Evolutionary conservation across 1,284 basidiomycete species (phyloP).

Genomic region (Ganoderma leucocontextum): DNA sequence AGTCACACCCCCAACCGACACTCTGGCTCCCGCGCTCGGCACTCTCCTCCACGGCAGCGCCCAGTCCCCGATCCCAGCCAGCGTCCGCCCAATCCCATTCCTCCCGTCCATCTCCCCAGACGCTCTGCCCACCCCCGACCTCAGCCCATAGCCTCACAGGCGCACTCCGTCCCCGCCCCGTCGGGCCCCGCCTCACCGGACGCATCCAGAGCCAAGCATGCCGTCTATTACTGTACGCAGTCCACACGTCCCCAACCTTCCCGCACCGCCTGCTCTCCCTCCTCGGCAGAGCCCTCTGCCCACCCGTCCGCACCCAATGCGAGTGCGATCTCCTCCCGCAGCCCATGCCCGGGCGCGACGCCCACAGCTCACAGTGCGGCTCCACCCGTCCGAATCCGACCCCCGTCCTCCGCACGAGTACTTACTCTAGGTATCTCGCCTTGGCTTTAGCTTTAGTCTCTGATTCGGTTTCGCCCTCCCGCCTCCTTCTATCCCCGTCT

Average conservation of each 20-base stretch:
- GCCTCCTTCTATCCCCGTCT: neutral
- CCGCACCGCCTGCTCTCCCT: constrained; percentile 6
- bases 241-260: constrained; percentile 4
- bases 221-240: constrained; percentile 5
- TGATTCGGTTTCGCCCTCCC: neutral
- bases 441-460: neutral
- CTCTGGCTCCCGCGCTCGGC: constrained; percentile 9
- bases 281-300: constrained; percentile 4
- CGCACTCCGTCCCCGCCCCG: neutral
- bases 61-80: constrained; percentile 15
- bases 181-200: neutral
- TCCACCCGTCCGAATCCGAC: neutral
- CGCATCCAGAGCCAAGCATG: neutral
- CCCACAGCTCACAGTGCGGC: neutral
- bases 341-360: neutral
- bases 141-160: neutral
- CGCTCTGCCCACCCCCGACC: neutral
- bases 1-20: neutral
- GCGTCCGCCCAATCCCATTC: neutral
- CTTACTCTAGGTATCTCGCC: neutral
- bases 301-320: constrained; percentile 1
- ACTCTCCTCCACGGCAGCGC: constrained; percentile 13
- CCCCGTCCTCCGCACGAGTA: neutral
- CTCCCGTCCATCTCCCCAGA: constrained; percentile 5
- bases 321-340: constrained; percentile 2